phyloP scores from a whole-genome alignment of 768 basidiomycete genomes.

The Boletus vermiculosoides region DNA sequence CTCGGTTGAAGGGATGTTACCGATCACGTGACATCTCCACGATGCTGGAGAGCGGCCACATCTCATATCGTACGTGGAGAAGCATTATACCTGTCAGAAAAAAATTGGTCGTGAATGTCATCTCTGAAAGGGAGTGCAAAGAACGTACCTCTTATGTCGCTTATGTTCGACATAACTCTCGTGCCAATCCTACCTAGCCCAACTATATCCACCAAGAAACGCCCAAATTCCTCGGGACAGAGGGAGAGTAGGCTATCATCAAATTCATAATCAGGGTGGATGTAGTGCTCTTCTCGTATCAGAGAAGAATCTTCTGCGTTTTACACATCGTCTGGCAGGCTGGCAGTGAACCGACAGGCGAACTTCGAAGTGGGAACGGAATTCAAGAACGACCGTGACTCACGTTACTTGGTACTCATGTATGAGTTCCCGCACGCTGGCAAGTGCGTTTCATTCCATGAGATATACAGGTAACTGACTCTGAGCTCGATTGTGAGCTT shows the following conservation, averaged over 20 bases:
- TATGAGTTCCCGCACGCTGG: neutral
- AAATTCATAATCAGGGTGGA: neutral
- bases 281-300: neutral
- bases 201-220: neutral
- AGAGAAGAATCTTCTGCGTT: neutral
- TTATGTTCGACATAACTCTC: neutral
- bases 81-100: neutral
- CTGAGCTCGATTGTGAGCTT: neutral
- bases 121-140: neutral
- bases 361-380: neutral
- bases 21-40: conserved; percentile 6
- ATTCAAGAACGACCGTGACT: neutral
- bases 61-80: neutral
- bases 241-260: neutral
- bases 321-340: neutral
- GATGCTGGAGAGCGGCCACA: no score
- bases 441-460: neutral
- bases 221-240: neutral
- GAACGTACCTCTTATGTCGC: neutral
- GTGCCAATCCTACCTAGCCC: neutral
- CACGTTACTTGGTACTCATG: neutral
- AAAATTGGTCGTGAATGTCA: neutral
- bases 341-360: neutral
- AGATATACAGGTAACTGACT: neutral
- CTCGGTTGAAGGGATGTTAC: no score